phyloP scores from a whole-genome alignment of 106 monocot genomes.

The Acanthochlamys bracteata region DNA sequence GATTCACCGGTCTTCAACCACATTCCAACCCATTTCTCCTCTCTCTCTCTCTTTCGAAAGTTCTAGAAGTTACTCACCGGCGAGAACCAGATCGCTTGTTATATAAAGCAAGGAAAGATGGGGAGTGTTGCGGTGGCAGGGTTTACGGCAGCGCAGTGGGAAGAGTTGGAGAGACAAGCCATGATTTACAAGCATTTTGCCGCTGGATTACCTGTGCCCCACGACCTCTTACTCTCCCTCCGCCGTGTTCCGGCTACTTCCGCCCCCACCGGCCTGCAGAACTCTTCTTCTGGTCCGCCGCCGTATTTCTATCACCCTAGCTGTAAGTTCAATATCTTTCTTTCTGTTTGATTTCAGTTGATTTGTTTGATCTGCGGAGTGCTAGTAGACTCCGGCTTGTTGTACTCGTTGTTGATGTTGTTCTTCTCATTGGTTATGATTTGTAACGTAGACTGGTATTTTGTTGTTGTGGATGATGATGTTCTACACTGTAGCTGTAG shows the following conservation, averaged over 20 bases:
- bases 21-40: too few relatives aligned
- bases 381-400: not conserved
- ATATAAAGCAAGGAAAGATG: too few relatives aligned
- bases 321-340: not conserved
- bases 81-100: too few relatives aligned
- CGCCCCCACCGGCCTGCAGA: not conserved
- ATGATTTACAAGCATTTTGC: constrained; percentile 8
- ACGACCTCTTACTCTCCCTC: not conserved
- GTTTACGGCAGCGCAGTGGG: constrained; percentile 4
- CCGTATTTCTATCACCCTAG: not conserved
- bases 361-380: not conserved
- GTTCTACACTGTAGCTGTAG: too few relatives aligned
- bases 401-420: not conserved
- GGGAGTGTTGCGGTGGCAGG: not conserved
- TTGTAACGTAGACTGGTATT: too few relatives aligned
- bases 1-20: too few relatives aligned
- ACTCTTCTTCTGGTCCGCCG: not conserved
- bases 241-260: not conserved
- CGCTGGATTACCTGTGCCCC: not conserved
- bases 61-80: too few relatives aligned
- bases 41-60: too few relatives aligned
- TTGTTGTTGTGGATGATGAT: too few relatives aligned
- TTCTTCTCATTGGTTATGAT: not conserved
- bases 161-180: constrained; percentile 5
- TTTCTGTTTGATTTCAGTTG: not conserved